phyloP scores from a whole-genome alignment of 345 rosid genomes.

The Bruguiera parviflora region DNA sequence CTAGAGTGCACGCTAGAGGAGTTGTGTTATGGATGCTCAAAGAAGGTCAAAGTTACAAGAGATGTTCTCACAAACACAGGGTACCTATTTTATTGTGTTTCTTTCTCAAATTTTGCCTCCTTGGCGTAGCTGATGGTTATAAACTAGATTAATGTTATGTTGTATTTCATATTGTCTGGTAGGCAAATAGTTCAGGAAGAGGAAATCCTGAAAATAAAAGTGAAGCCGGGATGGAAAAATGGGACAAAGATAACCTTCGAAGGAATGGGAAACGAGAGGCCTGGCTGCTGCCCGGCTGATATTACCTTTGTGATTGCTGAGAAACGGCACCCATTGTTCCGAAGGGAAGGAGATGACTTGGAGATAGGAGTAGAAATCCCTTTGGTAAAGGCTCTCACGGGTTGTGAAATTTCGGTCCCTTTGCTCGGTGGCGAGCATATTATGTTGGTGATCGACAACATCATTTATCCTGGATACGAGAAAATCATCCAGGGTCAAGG shows the following conservation, averaged over 20 bases:
- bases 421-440: slow-evolving; percentile 52
- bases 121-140: no score
- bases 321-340: slow-evolving; percentile 51
- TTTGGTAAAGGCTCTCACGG: slow-evolving; percentile 58
- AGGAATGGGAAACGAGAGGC: slow-evolving; percentile 68
- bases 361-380: slow-evolving; percentile 56
- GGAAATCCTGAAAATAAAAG: slow-evolving; percentile 57
- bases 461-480: slow-evolving; percentile 54
- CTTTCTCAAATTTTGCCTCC: no score
- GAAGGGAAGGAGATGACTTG: slow-evolving; percentile 64
- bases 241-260: slow-evolving; percentile 84
- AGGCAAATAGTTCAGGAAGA: slow-evolving; percentile 56
- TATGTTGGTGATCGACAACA: slow-evolving; percentile 38
- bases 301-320: slow-evolving; percentile 57
- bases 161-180: slow-evolving; percentile 3
- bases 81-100: slow-evolving; percentile 23
- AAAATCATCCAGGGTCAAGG: slow-evolving; percentile 54
- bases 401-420: slow-evolving; percentile 50
- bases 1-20: slow-evolving; percentile 88
- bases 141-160: no score
- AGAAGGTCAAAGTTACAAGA: slow-evolving; percentile 73
- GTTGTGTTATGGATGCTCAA: slow-evolving; percentile 67
- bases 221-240: slow-evolving; percentile 84
- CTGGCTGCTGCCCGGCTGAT: slow-evolving; percentile 60
- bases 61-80: slow-evolving; percentile 59